phyloP scores from a whole-genome alignment of 2,329 filamentous ascomycete species.

The Sclerotinia minor region DNA sequence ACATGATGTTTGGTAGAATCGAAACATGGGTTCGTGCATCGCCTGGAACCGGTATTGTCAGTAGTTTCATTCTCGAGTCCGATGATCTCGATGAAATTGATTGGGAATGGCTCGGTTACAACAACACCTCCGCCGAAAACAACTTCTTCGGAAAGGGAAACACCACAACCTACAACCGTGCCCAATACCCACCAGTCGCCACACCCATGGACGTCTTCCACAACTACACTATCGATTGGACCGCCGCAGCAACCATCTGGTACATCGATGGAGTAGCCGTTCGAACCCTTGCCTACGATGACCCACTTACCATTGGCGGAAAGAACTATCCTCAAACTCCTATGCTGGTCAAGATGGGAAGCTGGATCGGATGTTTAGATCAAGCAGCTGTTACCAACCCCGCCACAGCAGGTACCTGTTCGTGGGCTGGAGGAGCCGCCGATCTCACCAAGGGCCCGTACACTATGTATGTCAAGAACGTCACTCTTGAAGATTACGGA shows the following conservation, averaged over 20 bases:
- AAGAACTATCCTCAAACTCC: constrained; percentile 68
- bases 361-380: constrained; percentile 47
- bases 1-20: constrained; percentile 55
- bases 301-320: constrained; percentile 51
- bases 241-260: constrained; percentile 57
- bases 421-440: constrained; percentile 65
- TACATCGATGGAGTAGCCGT: constrained; percentile 54
- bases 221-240: constrained; percentile 71
- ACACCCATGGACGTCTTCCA: constrained; percentile 49
- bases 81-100: constrained; percentile 56
- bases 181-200: constrained; percentile 43
- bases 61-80: constrained; percentile 52
- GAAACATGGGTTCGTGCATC: constrained; percentile 50
- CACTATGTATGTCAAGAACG: constrained; percentile 52
- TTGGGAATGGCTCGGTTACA: constrained; percentile 47
- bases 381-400: constrained; percentile 46
- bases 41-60: constrained; percentile 51
- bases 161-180: constrained; percentile 52
- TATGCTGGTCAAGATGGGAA: constrained; percentile 64
- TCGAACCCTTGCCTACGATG: constrained; percentile 50
- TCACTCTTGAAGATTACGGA: constrained; percentile 53
- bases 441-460: constrained; percentile 50
- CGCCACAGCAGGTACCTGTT: constrained; percentile 56
- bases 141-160: constrained; percentile 59
- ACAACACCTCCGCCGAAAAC: constrained; percentile 45